Evolutionary conservation across 768 basidiomycete genomes (phyloP).

Genomic region (Megacollybia marginata): DNA sequence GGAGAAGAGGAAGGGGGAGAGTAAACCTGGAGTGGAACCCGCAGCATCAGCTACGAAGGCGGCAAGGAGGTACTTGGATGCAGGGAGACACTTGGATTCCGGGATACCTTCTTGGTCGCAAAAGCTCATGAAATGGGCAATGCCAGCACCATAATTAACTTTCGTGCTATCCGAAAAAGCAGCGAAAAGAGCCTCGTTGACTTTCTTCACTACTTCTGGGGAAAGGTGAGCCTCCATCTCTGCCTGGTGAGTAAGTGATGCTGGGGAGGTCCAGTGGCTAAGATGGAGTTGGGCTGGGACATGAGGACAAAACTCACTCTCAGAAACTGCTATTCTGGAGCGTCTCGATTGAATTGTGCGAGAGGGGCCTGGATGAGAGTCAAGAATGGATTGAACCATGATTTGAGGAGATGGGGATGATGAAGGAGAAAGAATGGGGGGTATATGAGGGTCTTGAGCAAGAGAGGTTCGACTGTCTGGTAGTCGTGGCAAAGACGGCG

Average conservation of each 20-base stretch:
- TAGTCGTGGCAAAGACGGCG: neutral
- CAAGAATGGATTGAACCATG: neutral
- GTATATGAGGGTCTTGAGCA: too few relatives aligned
- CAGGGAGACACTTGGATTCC: constrained; percentile 21
- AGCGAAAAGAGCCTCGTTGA: constrained; percentile 1
- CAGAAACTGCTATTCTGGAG: neutral
- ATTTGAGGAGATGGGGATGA: neutral
- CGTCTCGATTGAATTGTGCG: neutral
- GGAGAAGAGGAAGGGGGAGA: constrained; percentile 7
- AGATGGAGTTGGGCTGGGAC: neutral
- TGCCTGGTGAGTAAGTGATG: too few relatives aligned
- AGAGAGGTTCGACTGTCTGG: too few relatives aligned
- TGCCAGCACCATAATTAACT: constrained; percentile 22
- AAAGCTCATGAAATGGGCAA: constrained; percentile 23
- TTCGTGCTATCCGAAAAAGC: too few relatives aligned
- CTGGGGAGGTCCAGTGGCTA: too few relatives aligned
- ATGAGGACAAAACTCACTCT: neutral
- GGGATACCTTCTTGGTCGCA: constrained; percentile 21
- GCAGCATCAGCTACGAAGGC: constrained; percentile 22
- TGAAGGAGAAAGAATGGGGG: too few relatives aligned
- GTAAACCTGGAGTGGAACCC: too few relatives aligned
- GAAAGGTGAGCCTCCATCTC: too few relatives aligned
- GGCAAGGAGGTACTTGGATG: constrained; percentile 16
- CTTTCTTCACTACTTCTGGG: too few relatives aligned
- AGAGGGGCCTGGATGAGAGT: neutral